Conservation (phyloP, 495 filamentous ascomycete species). For the Penicillium mononematosum region DNA sequence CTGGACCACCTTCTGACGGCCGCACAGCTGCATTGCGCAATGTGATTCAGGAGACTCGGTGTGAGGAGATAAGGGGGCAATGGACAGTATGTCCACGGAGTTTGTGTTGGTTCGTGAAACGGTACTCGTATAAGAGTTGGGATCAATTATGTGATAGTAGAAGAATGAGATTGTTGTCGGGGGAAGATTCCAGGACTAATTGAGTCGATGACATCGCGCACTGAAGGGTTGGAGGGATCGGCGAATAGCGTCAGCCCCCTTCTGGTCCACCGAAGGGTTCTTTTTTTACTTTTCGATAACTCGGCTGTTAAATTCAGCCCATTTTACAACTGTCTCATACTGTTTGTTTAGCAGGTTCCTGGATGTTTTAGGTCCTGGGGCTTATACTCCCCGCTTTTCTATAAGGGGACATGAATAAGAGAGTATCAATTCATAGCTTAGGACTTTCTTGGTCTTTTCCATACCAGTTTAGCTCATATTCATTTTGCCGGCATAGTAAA, state of each 20-base stretch:
- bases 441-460: background rate
- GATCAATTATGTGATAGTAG: slow-evolving; percentile 11
- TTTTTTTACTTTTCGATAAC: background rate
- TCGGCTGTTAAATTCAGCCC: background rate
- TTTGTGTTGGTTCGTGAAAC: background rate
- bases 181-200: slow-evolving; percentile 34
- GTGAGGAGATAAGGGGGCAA: background rate
- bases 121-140: background rate
- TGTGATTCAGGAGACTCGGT: slow-evolving; percentile 1
- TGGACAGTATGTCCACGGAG: background rate
- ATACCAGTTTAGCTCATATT: background rate
- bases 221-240: slow-evolving; percentile 36
- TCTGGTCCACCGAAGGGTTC: slow-evolving; percentile 22
- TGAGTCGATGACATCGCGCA: slow-evolving; percentile 45
- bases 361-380: background rate
- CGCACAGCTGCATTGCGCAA: slow-evolving; percentile 50
- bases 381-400: background rate
- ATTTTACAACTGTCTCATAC: background rate
- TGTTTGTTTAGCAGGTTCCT: background rate
- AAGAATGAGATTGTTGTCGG: slow-evolving; percentile 16
- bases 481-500: background rate
- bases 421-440: background rate
- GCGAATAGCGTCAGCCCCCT: slow-evolving; percentile 39
- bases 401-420: background rate
- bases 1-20: slow-evolving; percentile 77